Evolutionary conservation across 2,329 filamentous ascomycete genomes (phyloP), one percentile per base, ranked within the genome.

Genomic region (Xylariomycetidae sp.): DNA sequence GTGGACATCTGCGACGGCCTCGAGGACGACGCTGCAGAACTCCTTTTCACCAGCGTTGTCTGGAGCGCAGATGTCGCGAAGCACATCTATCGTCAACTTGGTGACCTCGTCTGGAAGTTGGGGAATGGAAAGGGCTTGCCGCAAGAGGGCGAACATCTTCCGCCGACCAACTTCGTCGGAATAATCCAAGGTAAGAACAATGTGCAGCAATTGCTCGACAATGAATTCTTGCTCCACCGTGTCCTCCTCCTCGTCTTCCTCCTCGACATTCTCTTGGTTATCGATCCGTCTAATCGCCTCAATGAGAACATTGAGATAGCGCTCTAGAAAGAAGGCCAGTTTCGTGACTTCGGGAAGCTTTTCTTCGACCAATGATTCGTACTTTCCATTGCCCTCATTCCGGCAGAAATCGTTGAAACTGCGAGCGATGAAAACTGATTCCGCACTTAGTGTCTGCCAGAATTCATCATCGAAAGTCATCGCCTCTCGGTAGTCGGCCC

Each of bases 381-480:
- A 82, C 47, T 84, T 86, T 16, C 79, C 78, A 40, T 86, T 79
- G 14, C 78, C 77, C 38, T 86, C 77, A 14, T 69, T 74, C 1
- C 83, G 80, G 57, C 89, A 95, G 53, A 90, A 96, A 39, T 95
- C 85, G 52, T 95, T 96, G 67, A 95, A 93, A 35, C 85, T 95
- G 35, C 92, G 79, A 1, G 82, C 85, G 52, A 96, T 78, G 53
- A 98, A 98, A 0, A 87, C 82, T 1, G 86, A 84, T 56, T 96
- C 89, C 2, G 88, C 83, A 1, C 81, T 82, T 10, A 92, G 65
- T 2, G 83, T 84, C 49, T 88, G 79, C 82, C 84, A 93, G 59
- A 85, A 90, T 12, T 68, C 64, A 48, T 89, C 79, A 42, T 82
- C 75, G 43, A 92, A 87, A 16, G 64, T 69, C 34, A 88, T 71